A percentile compares a stretch with the other conserved stretches of the same genome.
phyloP scores from a whole-genome alignment of 2,329 filamentous ascomycete species.

The Aspergillus sp. region DNA sequence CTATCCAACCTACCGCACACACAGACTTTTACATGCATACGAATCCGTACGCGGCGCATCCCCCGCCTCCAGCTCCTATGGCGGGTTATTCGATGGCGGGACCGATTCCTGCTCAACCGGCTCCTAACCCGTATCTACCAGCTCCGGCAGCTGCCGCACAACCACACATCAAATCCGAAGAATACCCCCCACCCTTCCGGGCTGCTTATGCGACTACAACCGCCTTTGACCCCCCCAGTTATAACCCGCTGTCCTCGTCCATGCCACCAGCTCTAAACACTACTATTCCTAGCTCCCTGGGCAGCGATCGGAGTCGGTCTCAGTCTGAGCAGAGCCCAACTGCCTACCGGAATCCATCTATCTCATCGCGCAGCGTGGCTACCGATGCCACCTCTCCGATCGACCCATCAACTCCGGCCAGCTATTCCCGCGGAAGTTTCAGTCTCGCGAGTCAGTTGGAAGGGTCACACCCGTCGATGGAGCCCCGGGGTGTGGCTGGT shows the following conservation, averaged over 20 bases:
- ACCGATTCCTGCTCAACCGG: slow-evolving; percentile 25
- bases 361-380: slow-evolving; percentile 32
- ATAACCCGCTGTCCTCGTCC: slow-evolving; percentile 27
- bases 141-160: slow-evolving; percentile 23
- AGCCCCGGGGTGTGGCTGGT: slow-evolving; percentile 25
- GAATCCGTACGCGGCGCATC: slow-evolving; percentile 27
- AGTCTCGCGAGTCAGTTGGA: slow-evolving; percentile 29
- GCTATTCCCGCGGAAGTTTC: slow-evolving; percentile 34
- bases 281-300: slow-evolving; percentile 23
- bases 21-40: slow-evolving; percentile 34
- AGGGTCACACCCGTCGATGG: slow-evolving; percentile 20
- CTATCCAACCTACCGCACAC: slow-evolving; percentile 27
- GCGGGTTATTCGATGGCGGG: slow-evolving; percentile 29
- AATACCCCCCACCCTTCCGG: slow-evolving; percentile 30
- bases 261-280: slow-evolving; percentile 27
- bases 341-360: slow-evolving; percentile 35
- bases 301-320: slow-evolving; percentile 30
- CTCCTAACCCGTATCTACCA: slow-evolving; percentile 33
- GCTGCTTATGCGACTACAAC: slow-evolving; percentile 22
- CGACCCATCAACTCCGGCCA: slow-evolving; percentile 29
- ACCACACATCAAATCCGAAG: slow-evolving; percentile 30
- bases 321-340: slow-evolving; percentile 30
- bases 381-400: slow-evolving; percentile 34
- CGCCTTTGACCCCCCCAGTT: slow-evolving; percentile 28
- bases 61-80: slow-evolving; percentile 29